These are phyloP conservation scores for Cyberlindnera americana DNA, from an alignment of 805 yeast species.

Conservation along the genomic window DNA sequence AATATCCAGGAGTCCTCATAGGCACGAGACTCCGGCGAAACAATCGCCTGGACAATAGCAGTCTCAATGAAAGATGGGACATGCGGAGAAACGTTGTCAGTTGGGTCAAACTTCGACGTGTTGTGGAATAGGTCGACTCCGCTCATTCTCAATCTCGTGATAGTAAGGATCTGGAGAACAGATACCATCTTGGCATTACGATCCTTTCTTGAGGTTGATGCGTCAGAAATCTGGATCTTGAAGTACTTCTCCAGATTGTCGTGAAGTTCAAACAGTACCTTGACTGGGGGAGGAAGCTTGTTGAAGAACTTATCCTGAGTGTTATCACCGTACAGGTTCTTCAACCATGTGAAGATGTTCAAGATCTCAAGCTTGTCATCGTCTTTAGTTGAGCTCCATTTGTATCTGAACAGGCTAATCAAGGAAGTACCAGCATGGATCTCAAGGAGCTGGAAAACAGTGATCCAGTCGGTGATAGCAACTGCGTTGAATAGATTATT, in stretches of 20 bases:
- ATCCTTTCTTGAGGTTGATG: slow-evolving; percentile 50
- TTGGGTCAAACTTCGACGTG: slow-evolving; percentile 10
- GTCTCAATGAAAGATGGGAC: slow-evolving; percentile 86
- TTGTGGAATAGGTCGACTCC: slow-evolving; percentile 41
- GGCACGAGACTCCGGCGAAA: slow-evolving; percentile 76
- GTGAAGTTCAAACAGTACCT: slow-evolving; percentile 64
- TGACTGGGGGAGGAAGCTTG: slow-evolving; percentile 66
- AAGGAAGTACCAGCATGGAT: slow-evolving; percentile 56
- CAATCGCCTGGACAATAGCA: slow-evolving; percentile 66
- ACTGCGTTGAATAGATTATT: slow-evolving; percentile 53
- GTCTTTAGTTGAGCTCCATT: slow-evolving; percentile 33
- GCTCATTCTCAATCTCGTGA: slow-evolving; percentile 65
- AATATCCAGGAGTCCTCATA: slow-evolving; percentile 68
- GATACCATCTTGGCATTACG: slow-evolving; percentile 69
- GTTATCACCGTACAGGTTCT: slow-evolving; percentile 46
- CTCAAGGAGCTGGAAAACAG: slow-evolving; percentile 70
- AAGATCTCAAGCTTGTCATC: slow-evolving; percentile 57
- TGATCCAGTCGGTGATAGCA: slow-evolving; percentile 73
- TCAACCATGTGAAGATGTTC: slow-evolving; percentile 69
- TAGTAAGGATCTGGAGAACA: slow-evolving; percentile 59
- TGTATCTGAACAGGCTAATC: slow-evolving; percentile 52
- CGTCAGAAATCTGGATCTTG: slow-evolving; percentile 60
- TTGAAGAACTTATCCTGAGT: slow-evolving; percentile 40
- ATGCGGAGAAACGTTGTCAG: slow-evolving; percentile 37
- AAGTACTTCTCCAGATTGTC: slow-evolving; percentile 62